Percentiles rank a stretch among this genome's conserved stretches.
Conservation (phyloP, 2,329 filamentous ascomycete species). For the Aspergillus sp. region DNA sequence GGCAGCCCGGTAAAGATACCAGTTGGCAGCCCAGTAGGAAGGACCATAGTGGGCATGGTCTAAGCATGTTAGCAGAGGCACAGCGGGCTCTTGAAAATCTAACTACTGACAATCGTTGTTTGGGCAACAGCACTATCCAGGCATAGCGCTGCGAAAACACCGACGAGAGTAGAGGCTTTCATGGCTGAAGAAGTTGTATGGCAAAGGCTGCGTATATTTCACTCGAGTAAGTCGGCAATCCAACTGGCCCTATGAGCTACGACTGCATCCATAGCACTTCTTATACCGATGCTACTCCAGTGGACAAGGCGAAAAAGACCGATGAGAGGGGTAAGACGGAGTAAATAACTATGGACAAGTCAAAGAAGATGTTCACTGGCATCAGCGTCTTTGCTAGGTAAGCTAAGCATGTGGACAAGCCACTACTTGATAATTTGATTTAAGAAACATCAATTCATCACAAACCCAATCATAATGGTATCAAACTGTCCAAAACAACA, state of each 20-base stretch:
- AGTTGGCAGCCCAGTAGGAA: not conserved
- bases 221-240: not conserved
- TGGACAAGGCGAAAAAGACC: not conserved
- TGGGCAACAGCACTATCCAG: slow-evolving; percentile 29
- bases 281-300: not conserved
- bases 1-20: not conserved
- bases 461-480: slow-evolving; percentile 12
- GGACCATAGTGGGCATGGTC: not conserved
- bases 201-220: not conserved
- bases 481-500: slow-evolving; percentile 9
- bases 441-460: not conserved
- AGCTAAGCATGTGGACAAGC: not conserved
- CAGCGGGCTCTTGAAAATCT: not conserved
- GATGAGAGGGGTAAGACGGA: not conserved
- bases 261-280: not conserved
- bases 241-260: not conserved
- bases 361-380: not conserved
- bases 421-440: not conserved
- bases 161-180: slow-evolving; percentile 34
- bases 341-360: not conserved
- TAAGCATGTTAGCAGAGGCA: not conserved
- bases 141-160: slow-evolving; percentile 28
- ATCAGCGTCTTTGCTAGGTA: not conserved
- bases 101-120: slow-evolving; percentile 20
- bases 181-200: slow-evolving; percentile 26